phyloP scores from a whole-genome alignment of 345 rosid species.

The Isatis tinctoria region DNA sequence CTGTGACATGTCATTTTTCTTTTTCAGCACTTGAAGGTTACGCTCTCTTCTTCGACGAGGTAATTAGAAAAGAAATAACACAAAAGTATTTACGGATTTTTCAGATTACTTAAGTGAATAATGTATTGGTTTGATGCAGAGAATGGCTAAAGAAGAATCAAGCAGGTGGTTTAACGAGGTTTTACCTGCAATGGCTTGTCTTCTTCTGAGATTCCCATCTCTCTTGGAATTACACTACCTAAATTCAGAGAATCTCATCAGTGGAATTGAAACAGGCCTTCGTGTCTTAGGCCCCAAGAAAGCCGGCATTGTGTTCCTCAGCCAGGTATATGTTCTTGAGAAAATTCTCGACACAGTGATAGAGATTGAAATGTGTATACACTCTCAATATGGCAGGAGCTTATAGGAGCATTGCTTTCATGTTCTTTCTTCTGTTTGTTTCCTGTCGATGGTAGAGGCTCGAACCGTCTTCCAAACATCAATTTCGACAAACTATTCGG shows the following conservation, averaged over 20 bases:
- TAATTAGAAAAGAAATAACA: neutral
- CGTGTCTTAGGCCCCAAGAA: constrained; percentile 54
- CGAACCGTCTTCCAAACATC: constrained; percentile 59
- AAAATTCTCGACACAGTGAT: neutral
- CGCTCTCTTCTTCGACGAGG: constrained; percentile 69
- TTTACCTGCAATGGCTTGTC: constrained; percentile 58
- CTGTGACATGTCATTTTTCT: constrained; percentile 38
- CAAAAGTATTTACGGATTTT: neutral
- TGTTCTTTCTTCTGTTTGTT: constrained; percentile 81
- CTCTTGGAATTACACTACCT: constrained; percentile 65
- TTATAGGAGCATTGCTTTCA: constrained; percentile 76
- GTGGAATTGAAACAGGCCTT: constrained; percentile 40
- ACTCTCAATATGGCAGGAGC: constrained; percentile 38
- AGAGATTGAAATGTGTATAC: neutral
- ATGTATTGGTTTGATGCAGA: constrained; percentile 13
- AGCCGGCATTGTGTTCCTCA: constrained; percentile 66
- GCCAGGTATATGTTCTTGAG: constrained; percentile 41
- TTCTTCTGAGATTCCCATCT: constrained; percentile 62
- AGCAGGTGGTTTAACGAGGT: constrained; percentile 54
- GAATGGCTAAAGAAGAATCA: constrained; percentile 37
- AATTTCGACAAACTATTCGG: constrained; percentile 72
- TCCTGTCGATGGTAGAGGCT: constrained; percentile 45
- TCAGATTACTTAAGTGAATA: neutral
- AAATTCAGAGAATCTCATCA: constrained; percentile 36
- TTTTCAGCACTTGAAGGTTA: constrained; percentile 45